Base-by-base conservation (phyloP, 495 filamentous ascomycete genomes). In the Daldinia childiae region DNA sequence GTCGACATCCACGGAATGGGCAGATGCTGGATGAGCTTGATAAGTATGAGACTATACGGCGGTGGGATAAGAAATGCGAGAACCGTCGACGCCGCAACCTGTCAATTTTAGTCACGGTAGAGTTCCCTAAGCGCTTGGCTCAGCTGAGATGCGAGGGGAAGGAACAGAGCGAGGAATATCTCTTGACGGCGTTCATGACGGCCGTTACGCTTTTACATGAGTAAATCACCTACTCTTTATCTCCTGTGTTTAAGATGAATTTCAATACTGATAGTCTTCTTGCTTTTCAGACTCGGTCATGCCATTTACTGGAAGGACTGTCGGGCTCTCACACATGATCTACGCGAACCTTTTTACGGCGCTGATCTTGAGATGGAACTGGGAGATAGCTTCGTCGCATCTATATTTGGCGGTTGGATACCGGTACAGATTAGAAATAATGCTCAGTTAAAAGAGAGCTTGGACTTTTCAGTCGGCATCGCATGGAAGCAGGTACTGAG, bases 291-390 rank as follows among this genome's bases (percentile, higher is more conserved):
- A 63, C 70, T 81, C 11, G 80, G 78, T 0, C 80, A 82, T 54
- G 79, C 69, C 12, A 64, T 77, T 27, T 82, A 82, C 73, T 80
- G 80, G 80, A 72, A 72, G 58, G 76, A 82, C 57, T 66, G 74
- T 8, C 76, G 80, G 2, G 73, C 79, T 15, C 58, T 77, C 11
- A 79, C 76, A 39, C 56, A 62, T 21, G 66, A 72, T 19, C 64
- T 82, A 39, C 74, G 66, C 5, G 80, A 82, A 57, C 80, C 80
- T 0, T 82, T 74, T 63, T 82, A 79, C 59, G 80, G 79, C 17
- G 72, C 64, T 4, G 79, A 81, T 39, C 68, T 82, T 4, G 76
- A 82, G 54, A 82, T 81, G 79, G 80, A 82, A 60, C 73, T 82
- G 12, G 80, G 79, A 24, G 78, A 82, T 41, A 79, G 76, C 65